Evolutionary conservation across 1,139 yeast species (phyloP).

Genomic region (Casaregolazyma suthepensis): DNA sequence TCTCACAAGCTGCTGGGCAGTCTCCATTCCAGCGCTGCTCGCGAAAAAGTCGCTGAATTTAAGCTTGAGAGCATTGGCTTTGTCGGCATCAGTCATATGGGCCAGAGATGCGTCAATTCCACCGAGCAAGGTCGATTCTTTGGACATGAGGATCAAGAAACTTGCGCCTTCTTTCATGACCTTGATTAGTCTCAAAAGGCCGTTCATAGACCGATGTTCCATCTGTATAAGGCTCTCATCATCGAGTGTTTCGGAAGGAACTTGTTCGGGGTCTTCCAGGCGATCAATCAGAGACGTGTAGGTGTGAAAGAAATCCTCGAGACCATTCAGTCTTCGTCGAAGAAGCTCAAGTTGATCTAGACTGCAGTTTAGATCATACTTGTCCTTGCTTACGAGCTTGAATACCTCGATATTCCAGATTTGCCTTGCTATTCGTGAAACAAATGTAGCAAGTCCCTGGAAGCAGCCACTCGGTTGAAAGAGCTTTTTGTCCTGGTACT

Average conservation of each 20-base stretch:
- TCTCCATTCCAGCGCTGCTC: conserved; percentile 53
- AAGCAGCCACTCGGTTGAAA: conserved; percentile 64
- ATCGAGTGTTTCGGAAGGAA: conserved; percentile 1
- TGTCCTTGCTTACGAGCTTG: conserved; percentile 20
- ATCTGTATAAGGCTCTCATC: conserved; percentile 77
- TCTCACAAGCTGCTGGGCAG: conserved; percentile 80
- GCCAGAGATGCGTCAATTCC: conserved; percentile 61
- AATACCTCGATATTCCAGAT: conserved; percentile 75
- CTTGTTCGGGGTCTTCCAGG: conserved; percentile 15
- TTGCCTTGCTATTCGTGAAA: conserved; percentile 71
- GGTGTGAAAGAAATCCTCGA: conserved; percentile 34
- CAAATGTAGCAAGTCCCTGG: conserved; percentile 78
- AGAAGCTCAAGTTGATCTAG: conserved; percentile 22
- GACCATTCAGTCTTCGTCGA: conserved; percentile 30
- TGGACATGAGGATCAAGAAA: conserved; percentile 62
- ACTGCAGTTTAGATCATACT: conserved; percentile 9
- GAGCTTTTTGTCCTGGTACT: conserved; percentile 34
- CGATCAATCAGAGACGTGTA: conserved; percentile 40
- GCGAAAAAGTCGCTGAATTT: conserved; percentile 73
- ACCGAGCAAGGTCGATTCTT: conserved; percentile 58
- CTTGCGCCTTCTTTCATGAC: conserved; percentile 88
- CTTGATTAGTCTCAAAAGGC: conserved; percentile 66
- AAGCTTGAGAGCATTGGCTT: conserved; percentile 59
- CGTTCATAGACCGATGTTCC: conserved; percentile 81
- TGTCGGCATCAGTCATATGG: conserved; percentile 59